Conservation (phyloP, 2,329 filamentous ascomycete species). For the Blumeria graminis region DNA sequence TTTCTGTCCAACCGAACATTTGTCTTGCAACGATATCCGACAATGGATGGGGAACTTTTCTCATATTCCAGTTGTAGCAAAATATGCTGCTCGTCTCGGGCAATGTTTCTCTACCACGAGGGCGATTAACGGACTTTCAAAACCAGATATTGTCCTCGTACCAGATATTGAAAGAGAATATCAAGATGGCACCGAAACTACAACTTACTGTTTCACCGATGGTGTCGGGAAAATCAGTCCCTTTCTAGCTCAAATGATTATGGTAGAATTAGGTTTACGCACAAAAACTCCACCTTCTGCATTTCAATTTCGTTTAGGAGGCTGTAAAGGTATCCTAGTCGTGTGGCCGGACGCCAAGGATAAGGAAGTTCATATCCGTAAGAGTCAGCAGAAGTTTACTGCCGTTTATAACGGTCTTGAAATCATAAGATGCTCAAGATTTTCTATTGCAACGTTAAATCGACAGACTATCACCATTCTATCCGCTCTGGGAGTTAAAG, state of each 20-base stretch:
- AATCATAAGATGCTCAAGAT: constrained; percentile 59
- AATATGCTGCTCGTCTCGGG: constrained; percentile 68
- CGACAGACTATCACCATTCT: constrained; percentile 77
- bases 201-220: constrained; percentile 52
- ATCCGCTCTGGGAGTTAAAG: constrained; percentile 47
- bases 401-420: constrained; percentile 50
- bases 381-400: constrained; percentile 72
- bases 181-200: constrained; percentile 18
- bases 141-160: constrained; percentile 30
- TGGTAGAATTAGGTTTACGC: constrained; percentile 41
- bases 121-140: constrained; percentile 39
- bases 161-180: constrained; percentile 36
- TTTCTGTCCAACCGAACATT: constrained; percentile 45
- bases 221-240: constrained; percentile 81
- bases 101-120: constrained; percentile 92
- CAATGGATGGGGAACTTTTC: constrained; percentile 68
- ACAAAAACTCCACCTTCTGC: constrained; percentile 44
- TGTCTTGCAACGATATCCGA: constrained; percentile 55
- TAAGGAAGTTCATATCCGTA: constrained; percentile 51
- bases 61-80: constrained; percentile 64
- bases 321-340: constrained; percentile 72
- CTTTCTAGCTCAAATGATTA: constrained; percentile 50
- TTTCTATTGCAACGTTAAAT: constrained; percentile 60
- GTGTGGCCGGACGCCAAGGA: constrained; percentile 44
- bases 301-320: constrained; percentile 78